Conservation (phyloP, 1,139 yeast species). For the Kurtzmaniella quercitrusa region DNA sequence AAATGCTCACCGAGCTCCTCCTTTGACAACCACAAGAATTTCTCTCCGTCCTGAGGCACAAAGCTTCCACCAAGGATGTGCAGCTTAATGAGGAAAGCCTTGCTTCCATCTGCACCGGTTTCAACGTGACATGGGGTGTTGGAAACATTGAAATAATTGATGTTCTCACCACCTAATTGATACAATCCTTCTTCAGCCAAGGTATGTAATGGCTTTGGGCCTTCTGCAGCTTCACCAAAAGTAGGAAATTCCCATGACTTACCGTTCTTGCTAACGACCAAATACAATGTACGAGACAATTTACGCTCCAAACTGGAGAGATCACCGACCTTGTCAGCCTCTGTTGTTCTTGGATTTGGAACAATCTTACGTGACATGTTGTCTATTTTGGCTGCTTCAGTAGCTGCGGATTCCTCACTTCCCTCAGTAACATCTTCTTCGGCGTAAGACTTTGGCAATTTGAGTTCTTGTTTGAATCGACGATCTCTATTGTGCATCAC, state of each 20-base stretch:
- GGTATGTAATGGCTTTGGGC: slow-evolving; percentile 54
- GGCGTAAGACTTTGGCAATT: slow-evolving; percentile 55
- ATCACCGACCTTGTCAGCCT: slow-evolving; percentile 69
- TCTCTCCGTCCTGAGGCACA: slow-evolving; percentile 38
- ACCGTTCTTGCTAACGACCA: slow-evolving; percentile 50
- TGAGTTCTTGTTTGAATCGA: slow-evolving; percentile 70
- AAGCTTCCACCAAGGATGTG: slow-evolving; percentile 89
- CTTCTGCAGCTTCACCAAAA: slow-evolving; percentile 40
- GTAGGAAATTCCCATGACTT: slow-evolving; percentile 76
- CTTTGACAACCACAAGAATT: slow-evolving; percentile 78
- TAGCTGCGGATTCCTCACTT: slow-evolving; percentile 3
- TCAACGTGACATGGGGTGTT: slow-evolving; percentile 78
- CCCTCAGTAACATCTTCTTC: slow-evolving; percentile 30
- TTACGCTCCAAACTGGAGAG: slow-evolving; percentile 69
- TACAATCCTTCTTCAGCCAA: slow-evolving; percentile 76
- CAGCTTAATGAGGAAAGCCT: slow-evolving; percentile 76
- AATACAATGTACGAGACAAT: slow-evolving; percentile 74
- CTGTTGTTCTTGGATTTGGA: slow-evolving; percentile 69
- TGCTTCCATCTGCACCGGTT: slow-evolving; percentile 16
- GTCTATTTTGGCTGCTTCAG: slow-evolving; percentile 28
- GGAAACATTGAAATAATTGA: slow-evolving; percentile 89
- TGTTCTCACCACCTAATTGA: slow-evolving; percentile 65
- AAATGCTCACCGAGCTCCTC: slow-evolving; percentile 67
- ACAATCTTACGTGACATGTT: slow-evolving; percentile 66
- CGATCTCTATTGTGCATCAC: slow-evolving; percentile 86